Evolutionary conservation across 305 asterid genomes (phyloP), one percentile per base, ranked within the genome.

Genomic region (Petunia hybrid): DNA sequence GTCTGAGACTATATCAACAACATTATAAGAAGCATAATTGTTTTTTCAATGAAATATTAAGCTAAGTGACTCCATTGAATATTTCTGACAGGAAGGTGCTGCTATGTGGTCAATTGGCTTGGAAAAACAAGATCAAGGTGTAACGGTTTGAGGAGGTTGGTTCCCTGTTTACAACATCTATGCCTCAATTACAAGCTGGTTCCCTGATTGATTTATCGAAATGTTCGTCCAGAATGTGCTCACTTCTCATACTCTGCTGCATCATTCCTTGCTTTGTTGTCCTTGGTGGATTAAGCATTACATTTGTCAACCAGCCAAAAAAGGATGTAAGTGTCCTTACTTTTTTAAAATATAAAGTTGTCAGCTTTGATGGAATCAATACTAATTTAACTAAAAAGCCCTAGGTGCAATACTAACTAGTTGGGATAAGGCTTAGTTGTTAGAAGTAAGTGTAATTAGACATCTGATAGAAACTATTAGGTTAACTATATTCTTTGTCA

Each of bases 51-150:
- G 63, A 73, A 13, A 22, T 51, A 36, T 36, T 35, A 73, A 35
- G 56, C 46, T 6, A 73, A 71, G 61, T 51, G 73, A 61, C 39
- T 43, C 53, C 22, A 39, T 35, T 76, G 56, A 59, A 65, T 82
- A 42, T 43, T 77, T 85, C 76, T 82, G 53, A 55, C 92, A 96
- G 99, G 98, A 93, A 43, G 92, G 94, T 70, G 88, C 91, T 86
- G 88, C 95, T 74, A 82, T 85, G 88, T 96, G 98, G 99, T 96
- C 98, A 86, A 87, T 93, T 22, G 98, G 98, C 82, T 93, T 96
- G 86, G 67, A 87, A 53, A 94, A 90, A 85, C 85, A 83, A 79
- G 87, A 84, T 82, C 91, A 87, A 59, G 95, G 91, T 76, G 84
- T 91, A 41, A 91, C 98, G 13, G 92, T 96, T 89, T 85, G 94